Percentiles rank a stretch among this genome's conserved stretches.
phyloP scores from a whole-genome alignment of 169 alveolate species.

The Eimeria necatrix region DNA sequence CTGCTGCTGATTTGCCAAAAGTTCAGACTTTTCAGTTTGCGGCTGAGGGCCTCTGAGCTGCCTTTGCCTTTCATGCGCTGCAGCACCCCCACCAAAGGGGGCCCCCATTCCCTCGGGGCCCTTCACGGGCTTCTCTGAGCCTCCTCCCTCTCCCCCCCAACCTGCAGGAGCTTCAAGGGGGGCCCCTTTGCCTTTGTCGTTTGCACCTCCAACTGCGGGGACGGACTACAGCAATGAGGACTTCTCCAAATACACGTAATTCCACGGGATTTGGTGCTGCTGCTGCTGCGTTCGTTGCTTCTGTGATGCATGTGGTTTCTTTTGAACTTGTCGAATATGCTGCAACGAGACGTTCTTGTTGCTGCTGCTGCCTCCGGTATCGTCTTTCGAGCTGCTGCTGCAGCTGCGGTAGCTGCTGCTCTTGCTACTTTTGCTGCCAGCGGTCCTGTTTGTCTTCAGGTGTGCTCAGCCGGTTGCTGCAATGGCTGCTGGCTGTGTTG shows the following conservation, averaged over 20 bases:
- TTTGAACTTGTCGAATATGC: not conserved
- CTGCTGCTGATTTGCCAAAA: not conserved
- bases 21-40: not conserved
- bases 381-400: not conserved
- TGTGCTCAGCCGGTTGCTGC: not conserved
- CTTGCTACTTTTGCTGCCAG: not conserved
- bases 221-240: conserved; percentile 40
- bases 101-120: conserved; percentile 11
- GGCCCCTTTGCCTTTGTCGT: not conserved
- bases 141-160: conserved; percentile 7
- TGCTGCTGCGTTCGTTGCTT: conserved; percentile 32
- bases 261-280: not conserved
- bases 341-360: not conserved
- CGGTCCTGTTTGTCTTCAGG: not conserved
- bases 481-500: not conserved
- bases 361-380: not conserved
- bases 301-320: not conserved
- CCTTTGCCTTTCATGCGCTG: not conserved
- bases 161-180: not conserved
- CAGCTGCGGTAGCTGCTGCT: not conserved
- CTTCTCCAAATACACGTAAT: conserved; percentile 57
- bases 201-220: conserved; percentile 8
- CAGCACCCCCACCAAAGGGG: conserved; percentile 51
- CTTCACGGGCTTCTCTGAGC: conserved; percentile 54
- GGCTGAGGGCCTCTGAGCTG: not conserved